A percentile compares a stretch with the other conserved stretches of the same genome.
Evolutionary conservation across 192 early-diverging fungal species (phyloP).

Genomic region (Rhizophagus clarus): DNA sequence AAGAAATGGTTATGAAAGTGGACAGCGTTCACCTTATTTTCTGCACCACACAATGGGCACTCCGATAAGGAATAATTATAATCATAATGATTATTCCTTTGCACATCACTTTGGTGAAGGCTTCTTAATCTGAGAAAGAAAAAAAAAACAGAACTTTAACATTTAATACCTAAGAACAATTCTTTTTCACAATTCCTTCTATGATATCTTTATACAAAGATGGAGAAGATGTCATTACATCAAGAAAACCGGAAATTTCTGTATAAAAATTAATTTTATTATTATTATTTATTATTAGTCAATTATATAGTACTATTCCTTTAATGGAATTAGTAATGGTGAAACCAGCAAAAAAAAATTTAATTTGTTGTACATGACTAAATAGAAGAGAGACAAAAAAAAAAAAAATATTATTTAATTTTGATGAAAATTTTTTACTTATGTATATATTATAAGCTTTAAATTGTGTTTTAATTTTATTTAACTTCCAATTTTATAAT

Average conservation of each 20-base stretch:
- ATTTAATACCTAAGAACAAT: background rate
- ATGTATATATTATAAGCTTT: background rate
- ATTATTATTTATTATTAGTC: background rate
- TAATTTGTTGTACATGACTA: background rate
- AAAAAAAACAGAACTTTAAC: background rate
- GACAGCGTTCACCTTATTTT: background rate
- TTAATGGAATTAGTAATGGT: background rate
- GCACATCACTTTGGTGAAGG: background rate
- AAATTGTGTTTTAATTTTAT: too few species aligned
- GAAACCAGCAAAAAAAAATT: background rate
- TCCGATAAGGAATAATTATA: background rate
- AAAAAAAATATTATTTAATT: background rate
- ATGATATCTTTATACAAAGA: background rate
- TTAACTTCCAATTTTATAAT: too few species aligned
- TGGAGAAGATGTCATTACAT: background rate
- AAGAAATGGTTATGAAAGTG: conserved; percentile 1
- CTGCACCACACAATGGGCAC: background rate
- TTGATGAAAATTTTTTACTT: background rate
- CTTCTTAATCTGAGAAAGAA: background rate
- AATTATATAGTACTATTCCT: background rate
- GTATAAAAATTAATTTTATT: background rate
- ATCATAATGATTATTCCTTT: background rate
- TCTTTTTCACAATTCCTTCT: background rate
- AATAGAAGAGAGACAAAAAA: background rate
- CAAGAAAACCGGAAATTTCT: background rate